Percentiles rank a stretch among this genome's conserved stretches.
These are phyloP conservation scores for Plasmodium vivax DNA, from an alignment of 169 alveolate genomes.

Conservation along the genomic window DNA sequence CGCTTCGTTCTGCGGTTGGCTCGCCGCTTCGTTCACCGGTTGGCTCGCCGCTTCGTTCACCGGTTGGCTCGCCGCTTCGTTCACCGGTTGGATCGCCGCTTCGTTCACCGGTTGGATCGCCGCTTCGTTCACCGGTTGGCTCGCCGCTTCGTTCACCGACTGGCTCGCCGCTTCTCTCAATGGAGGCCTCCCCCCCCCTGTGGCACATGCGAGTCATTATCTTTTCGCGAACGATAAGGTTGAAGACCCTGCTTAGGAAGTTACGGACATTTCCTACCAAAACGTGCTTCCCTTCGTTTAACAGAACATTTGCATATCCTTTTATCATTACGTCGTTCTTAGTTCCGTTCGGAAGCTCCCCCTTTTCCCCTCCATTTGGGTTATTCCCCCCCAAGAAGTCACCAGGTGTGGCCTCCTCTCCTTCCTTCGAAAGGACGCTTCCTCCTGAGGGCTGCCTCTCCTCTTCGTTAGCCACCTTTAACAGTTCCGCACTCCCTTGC, in stretches of 20 bases:
- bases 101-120: not conserved
- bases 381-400: not conserved
- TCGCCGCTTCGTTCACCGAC: not conserved
- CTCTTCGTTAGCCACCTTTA: not conserved
- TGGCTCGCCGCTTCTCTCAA: not conserved
- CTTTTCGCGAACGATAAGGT: constrained; percentile 36
- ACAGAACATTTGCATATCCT: not conserved
- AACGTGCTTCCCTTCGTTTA: not conserved
- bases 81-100: not conserved
- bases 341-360: not conserved
- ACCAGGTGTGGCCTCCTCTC: not conserved
- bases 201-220: constrained; percentile 26
- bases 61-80: not conserved
- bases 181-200: not conserved
- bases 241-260: constrained; percentile 25
- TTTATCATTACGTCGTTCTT: constrained; percentile 9
- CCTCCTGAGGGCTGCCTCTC: not conserved
- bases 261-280: not conserved
- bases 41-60: not conserved
- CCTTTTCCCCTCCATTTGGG: not conserved
- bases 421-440: not conserved
- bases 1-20: not conserved
- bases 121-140: not conserved
- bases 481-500: not conserved
- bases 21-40: not conserved